These are phyloP conservation scores for Actinomortierella ambigua DNA, from an alignment of 371 early-diverging fungal species.

Conservation along the genomic window DNA sequence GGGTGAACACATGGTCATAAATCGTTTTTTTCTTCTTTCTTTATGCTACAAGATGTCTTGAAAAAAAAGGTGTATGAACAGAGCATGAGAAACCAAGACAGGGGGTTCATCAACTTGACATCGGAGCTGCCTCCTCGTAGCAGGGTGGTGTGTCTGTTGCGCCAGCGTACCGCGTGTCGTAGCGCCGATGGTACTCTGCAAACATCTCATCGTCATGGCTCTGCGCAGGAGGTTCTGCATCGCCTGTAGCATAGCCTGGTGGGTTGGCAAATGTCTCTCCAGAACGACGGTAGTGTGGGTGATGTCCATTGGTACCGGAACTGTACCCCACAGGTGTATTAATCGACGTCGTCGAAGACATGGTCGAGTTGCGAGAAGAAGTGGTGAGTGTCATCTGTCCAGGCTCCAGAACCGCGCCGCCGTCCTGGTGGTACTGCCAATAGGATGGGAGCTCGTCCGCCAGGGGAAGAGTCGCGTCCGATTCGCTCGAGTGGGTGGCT, in stretches of 20 bases:
- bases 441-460: conserved; percentile 37
- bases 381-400: conserved; percentile 10
- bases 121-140: conserved; percentile 29
- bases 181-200: conserved; percentile 29
- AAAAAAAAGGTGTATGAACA: neutral
- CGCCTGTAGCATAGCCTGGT: conserved; percentile 24
- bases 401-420: neutral
- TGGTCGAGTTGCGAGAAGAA: neutral
- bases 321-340: too few species aligned
- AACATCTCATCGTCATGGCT: conserved; percentile 37
- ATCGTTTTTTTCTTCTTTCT: conserved; percentile 1
- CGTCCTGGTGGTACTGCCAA: conserved; percentile 25
- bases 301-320: too few species aligned
- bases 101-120: conserved; percentile 29
- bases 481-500: too few species aligned
- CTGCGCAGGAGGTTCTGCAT: neutral
- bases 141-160: conserved; percentile 32
- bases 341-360: neutral
- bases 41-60: neutral
- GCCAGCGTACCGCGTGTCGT: conserved; percentile 16
- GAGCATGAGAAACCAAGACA: conserved; percentile 7
- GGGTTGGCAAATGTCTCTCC: conserved; percentile 18
- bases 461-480: too few species aligned
- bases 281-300: too few species aligned
- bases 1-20: too few species aligned